phyloP scores from a whole-genome alignment of 176 grass and related monocot species.

The Zoysia japonica region DNA sequence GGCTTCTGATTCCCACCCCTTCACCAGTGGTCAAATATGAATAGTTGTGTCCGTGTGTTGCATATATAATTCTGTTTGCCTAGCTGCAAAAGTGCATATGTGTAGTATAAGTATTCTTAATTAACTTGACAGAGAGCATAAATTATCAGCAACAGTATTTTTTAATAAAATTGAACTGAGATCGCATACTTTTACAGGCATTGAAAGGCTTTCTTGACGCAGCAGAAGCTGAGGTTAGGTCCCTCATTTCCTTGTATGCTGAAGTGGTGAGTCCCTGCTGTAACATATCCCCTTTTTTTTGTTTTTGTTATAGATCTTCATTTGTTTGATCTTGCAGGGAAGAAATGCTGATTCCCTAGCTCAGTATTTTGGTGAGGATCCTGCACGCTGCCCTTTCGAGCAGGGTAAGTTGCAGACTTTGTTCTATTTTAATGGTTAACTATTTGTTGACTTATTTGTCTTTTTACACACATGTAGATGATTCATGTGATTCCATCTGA shows the following conservation, averaged over 20 bases:
- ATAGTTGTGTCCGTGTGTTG: neutral
- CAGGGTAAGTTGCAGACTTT: constrained; percentile 63
- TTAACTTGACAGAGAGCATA: neutral
- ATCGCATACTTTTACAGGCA: constrained; percentile 57
- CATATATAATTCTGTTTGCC: constrained; percentile 13
- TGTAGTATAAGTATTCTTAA: neutral
- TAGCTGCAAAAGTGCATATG: constrained; percentile 17
- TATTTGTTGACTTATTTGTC: constrained; percentile 4
- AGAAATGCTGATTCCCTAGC: constrained; percentile 96
- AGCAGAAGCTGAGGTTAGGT: constrained; percentile 94
- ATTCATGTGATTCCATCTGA: constrained; percentile 18
- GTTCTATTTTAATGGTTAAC: constrained; percentile 22
- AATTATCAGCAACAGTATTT: constrained; percentile 10
- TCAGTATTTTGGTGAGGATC: constrained; percentile 99
- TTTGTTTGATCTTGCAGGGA: constrained; percentile 58
- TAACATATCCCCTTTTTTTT: constrained; percentile 11
- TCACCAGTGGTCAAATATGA: neutral
- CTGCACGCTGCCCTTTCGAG: constrained; percentile 92
- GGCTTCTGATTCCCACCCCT: neutral
- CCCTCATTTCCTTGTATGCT: constrained; percentile 90
- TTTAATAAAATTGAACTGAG: constrained; percentile 21
- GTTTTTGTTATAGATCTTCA: constrained; percentile 33
- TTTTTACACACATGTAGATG: neutral
- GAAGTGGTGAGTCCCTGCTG: constrained; percentile 77
- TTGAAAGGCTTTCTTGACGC: constrained; percentile 91